Conservation (phyloP, 306 rosid genomes). For the Sphenostylis stenocarpa region DNA sequence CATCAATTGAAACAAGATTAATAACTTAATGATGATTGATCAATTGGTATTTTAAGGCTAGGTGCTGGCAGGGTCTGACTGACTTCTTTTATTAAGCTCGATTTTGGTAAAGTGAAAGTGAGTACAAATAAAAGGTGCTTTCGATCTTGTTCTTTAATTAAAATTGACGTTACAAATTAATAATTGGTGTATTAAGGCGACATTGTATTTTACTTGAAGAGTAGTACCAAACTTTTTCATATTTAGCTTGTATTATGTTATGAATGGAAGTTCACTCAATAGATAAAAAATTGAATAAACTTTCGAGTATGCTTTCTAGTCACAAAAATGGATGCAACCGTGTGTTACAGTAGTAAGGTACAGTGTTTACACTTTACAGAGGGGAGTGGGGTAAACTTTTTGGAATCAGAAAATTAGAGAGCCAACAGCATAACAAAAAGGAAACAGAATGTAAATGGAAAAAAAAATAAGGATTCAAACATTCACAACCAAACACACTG, state of each 20-base stretch:
- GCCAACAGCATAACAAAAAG: neutral
- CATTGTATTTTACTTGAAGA: neutral
- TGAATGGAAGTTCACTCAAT: neutral
- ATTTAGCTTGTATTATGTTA: neutral
- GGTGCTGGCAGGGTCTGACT: neutral
- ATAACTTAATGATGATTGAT: neutral
- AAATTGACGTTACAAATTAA: neutral
- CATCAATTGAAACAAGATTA: neutral
- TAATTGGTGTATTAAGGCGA: neutral
- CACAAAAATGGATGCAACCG: neutral
- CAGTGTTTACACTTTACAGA: slow-evolving; percentile 31
- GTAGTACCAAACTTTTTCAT: no score
- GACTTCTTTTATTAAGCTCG: neutral
- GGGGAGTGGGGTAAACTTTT: slow-evolving; percentile 3
- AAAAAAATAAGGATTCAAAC: neutral
- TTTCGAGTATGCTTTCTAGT: neutral
- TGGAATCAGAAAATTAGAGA: slow-evolving; percentile 15
- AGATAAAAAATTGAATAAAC: neutral
- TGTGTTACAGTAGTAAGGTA: slow-evolving; percentile 1
- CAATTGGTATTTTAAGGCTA: neutral
- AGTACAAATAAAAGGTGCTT: neutral
- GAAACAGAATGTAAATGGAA: neutral
- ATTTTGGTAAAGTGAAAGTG: neutral
- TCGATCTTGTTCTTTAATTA: neutral
- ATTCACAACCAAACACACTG: slow-evolving; percentile 17